These are phyloP conservation scores for Penicillium crustosum DNA, from an alignment of 2,329 filamentous ascomycete genomes.

Conservation along the genomic window DNA sequence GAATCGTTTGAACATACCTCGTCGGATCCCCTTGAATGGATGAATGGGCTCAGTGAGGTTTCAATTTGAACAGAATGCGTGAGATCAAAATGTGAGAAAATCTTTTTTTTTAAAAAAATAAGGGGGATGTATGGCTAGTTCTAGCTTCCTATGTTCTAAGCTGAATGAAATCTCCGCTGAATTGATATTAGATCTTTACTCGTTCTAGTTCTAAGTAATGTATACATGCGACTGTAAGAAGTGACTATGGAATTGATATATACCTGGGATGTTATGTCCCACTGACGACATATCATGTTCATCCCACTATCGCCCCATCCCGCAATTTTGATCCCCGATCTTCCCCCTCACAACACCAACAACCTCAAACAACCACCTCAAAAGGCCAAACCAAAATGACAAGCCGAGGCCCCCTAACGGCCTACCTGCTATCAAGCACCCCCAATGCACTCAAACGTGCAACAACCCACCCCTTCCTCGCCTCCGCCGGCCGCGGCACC, in stretches of 20 bases:
- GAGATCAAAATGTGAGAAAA: background rate
- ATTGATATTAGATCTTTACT: background rate
- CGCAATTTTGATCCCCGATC: conserved; percentile 2
- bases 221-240: background rate
- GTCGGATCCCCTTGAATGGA: background rate
- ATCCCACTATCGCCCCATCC: conserved; percentile 13
- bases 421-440: conserved; percentile 56
- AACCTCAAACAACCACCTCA: background rate
- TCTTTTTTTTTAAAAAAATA: background rate
- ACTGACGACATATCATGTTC: conserved; percentile 21
- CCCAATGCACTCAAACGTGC: conserved; percentile 52
- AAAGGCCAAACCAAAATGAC: conserved; percentile 29
- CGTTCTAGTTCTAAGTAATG: background rate
- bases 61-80: background rate
- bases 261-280: background rate
- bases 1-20: background rate
- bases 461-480: conserved; percentile 67
- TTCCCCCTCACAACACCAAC: conserved; percentile 3
- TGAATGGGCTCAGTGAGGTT: background rate
- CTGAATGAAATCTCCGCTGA: conserved; percentile 3
- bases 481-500: conserved; percentile 62
- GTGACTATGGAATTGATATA: background rate
- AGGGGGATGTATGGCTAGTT: background rate
- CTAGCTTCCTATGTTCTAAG: background rate
- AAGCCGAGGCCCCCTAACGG: conserved; percentile 50